Conservation (phyloP, 2,329 filamentous ascomycete genomes). For the Paracamarosporium sp. region DNA sequence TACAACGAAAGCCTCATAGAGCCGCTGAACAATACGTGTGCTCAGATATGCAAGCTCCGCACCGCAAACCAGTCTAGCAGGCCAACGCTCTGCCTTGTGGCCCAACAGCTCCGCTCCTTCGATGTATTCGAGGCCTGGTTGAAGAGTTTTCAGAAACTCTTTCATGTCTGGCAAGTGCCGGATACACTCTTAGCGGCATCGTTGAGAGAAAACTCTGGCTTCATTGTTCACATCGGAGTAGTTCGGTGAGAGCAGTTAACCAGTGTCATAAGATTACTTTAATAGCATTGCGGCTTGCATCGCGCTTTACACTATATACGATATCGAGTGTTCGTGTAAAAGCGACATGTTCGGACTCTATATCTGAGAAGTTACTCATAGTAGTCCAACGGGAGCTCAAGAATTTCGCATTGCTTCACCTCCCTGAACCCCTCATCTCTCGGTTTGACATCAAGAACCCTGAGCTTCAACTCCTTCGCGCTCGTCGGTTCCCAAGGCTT, state of each 20-base stretch:
- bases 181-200: conserved; percentile 66
- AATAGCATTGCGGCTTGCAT: not conserved
- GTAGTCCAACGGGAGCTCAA: conserved; percentile 31
- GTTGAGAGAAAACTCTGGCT: conserved; percentile 72
- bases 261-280: too few relatives aligned
- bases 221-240: conserved; percentile 78
- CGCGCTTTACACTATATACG: not conserved
- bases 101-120: conserved; percentile 85
- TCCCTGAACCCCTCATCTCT: conserved; percentile 30
- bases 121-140: conserved; percentile 88
- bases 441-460: conserved; percentile 32
- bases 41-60: conserved; percentile 73
- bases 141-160: conserved; percentile 67
- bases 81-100: conserved; percentile 78
- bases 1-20: conserved; percentile 88
- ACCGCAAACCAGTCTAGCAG: conserved; percentile 11
- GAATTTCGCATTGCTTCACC: conserved; percentile 30
- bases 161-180: conserved; percentile 78
- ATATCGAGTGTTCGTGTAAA: not conserved
- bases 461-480: conserved; percentile 15
- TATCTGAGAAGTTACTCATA: conserved; percentile 15
- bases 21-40: conserved; percentile 83
- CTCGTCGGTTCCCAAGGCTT: conserved; percentile 24
- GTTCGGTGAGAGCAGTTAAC: conserved; percentile 23
- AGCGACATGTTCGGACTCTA: not conserved